Evolutionary conservation across 306 rosid genomes (phyloP).

Genomic region (Pterocarpus santalinus): DNA sequence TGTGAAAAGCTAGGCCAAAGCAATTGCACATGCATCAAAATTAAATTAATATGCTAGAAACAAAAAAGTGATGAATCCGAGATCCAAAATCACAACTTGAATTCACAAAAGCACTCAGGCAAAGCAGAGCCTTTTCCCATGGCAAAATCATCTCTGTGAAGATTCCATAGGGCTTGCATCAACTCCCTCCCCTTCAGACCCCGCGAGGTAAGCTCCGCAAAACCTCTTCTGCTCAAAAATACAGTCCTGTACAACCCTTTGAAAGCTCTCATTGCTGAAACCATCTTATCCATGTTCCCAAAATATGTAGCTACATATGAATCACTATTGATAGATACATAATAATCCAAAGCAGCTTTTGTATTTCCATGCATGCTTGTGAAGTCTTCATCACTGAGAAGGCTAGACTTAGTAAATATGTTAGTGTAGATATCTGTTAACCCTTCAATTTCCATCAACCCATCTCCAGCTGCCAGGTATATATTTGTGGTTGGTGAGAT

Average conservation of each 20-base stretch:
- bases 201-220: slow-evolving; percentile 70
- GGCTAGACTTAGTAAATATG: slow-evolving; percentile 78
- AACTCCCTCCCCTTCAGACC: slow-evolving; percentile 72
- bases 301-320: slow-evolving; percentile 85
- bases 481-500: slow-evolving; percentile 76
- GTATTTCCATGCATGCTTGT: slow-evolving; percentile 94
- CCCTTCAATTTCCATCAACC: slow-evolving; percentile 89
- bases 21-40: neutral
- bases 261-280: slow-evolving; percentile 88
- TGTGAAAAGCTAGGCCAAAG: neutral
- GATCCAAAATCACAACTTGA: slow-evolving; percentile 67
- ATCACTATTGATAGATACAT: slow-evolving; percentile 87
- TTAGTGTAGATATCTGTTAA: slow-evolving; percentile 66
- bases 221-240: slow-evolving; percentile 79
- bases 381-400: slow-evolving; percentile 83
- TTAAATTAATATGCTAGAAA: slow-evolving; percentile 3
- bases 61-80: neutral
- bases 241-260: slow-evolving; percentile 77
- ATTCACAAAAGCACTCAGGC: slow-evolving; percentile 87
- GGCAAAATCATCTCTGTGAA: slow-evolving; percentile 77
- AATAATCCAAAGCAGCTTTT: slow-evolving; percentile 95
- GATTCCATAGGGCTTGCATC: slow-evolving; percentile 70
- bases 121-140: slow-evolving; percentile 86
- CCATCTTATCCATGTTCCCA: slow-evolving; percentile 99
- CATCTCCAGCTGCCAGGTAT: slow-evolving; percentile 95